Conservation (phyloP, 768 basidiomycete genomes). For the Sporobolomyces roseus region DNA sequence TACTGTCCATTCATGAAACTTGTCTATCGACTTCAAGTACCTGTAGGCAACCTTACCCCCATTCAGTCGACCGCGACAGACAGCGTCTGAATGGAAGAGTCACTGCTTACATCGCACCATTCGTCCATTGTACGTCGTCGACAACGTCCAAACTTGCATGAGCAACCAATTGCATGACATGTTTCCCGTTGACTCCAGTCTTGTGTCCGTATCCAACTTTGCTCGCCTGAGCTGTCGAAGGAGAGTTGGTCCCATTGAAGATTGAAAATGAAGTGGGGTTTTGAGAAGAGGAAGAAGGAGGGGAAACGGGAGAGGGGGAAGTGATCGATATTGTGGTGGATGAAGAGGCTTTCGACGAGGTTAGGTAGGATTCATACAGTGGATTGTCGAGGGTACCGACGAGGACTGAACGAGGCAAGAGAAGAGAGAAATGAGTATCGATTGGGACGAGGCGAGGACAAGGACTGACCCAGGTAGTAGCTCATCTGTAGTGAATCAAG, state of each 20-base stretch:
- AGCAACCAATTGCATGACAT: slow-evolving; percentile 98
- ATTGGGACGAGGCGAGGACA: too few relatives aligned
- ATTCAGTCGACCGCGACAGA: too few relatives aligned
- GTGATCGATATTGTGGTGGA: slow-evolving; percentile 39
- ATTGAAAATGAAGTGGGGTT: slow-evolving; percentile 49
- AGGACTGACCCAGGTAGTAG: slow-evolving; percentile 49
- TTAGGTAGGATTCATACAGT: slow-evolving; percentile 50
- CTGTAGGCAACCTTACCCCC: too few relatives aligned
- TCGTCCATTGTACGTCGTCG: slow-evolving; percentile 84
- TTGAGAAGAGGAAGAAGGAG: slow-evolving; percentile 31
- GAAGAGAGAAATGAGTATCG: background rate
- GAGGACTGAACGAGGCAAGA: slow-evolving; percentile 43
- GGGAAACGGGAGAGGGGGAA: slow-evolving; percentile 20
- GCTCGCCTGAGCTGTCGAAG: background rate
- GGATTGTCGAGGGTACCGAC: slow-evolving; percentile 53
- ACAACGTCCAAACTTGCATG: slow-evolving; percentile 92
- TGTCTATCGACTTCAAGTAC: slow-evolving; percentile 92
- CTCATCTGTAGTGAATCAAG: slow-evolving; percentile 44
- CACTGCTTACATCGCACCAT: slow-evolving; percentile 52
- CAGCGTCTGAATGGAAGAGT: background rate
- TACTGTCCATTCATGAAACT: slow-evolving; percentile 97
- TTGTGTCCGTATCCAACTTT: slow-evolving; percentile 42
- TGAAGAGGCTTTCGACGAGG: slow-evolving; percentile 45
- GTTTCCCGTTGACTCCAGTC: slow-evolving; percentile 47
- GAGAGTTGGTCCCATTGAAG: slow-evolving; percentile 40